Evolutionary conservation across 805 yeast species (phyloP), one percentile per base, ranked within the genome.

Genomic region (Saccharomyces mikatae): DNA sequence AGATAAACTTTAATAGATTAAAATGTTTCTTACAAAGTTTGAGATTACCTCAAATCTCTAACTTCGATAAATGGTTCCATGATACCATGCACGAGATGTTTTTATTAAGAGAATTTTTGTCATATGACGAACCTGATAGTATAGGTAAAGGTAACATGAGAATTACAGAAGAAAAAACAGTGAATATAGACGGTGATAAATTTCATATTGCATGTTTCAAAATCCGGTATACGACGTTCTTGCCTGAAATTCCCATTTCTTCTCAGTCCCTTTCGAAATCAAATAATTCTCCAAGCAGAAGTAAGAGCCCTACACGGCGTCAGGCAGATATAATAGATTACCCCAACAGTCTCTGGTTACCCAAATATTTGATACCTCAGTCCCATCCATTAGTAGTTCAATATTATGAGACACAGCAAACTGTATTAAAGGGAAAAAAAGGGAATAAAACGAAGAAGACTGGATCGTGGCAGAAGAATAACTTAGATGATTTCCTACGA

Each of bases 41-140:
- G 44, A 41, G 62, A 21, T 26, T 66, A 24, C 53, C 63, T 24
- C 54, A 54, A 6, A 61, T 70, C 2, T 49, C 54, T 2, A 57
- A 69, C 50, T 61, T 69, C 49, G 61, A 61, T 8, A 54, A 53
- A 26, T 68, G 73, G 72, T 68, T 66, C 52, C 62, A 63, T 36
- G 62, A 57, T 13, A 56, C 60, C 1, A 53, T 63, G 54, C 69
- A 65, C 11, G 60, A 59, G 28, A 56, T 67, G n/a, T 70, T 63
- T 48, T 36, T 69, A 5, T 48, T 68, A 9, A 60, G 56, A 41
- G 44, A 54, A 52, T 56, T 50, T 53, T 17, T 67, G 3, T 50
- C 60, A 0, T 31, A 56, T 46, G 41, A 53, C 8, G 50, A 46
- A 3, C 30, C 41, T 8, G 56, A 53, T 36, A 17, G 24, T 36